These are phyloP conservation scores for Sugiyamaella novakii DNA, from an alignment of 1,139 yeast species.

Conservation along the genomic window DNA sequence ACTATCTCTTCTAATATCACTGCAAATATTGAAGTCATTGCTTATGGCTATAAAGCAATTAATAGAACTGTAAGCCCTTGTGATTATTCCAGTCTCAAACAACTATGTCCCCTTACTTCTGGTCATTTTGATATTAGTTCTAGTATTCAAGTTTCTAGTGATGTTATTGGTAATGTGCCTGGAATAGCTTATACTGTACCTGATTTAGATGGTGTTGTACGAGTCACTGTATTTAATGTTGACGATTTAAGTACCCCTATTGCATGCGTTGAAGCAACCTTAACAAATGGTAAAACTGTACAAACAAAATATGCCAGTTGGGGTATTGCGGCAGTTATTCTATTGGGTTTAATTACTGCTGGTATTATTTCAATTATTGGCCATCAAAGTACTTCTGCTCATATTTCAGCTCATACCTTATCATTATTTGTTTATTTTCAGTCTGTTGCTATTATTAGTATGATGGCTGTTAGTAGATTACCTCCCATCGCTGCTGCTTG, in stretches of 20 bases:
- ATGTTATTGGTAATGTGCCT: conserved; percentile 60
- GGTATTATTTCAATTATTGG: conserved; percentile 87
- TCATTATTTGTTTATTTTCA: conserved; percentile 93
- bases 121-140: conserved; percentile 81
- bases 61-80: conserved; percentile 64
- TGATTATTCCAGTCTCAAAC: conserved; percentile 45
- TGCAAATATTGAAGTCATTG: conserved; percentile 68
- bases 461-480: conserved; percentile 92
- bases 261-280: conserved; percentile 91
- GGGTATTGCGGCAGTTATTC: conserved; percentile 94
- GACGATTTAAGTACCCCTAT: conserved; percentile 51
- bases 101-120: conserved; percentile 79
- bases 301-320: conserved; percentile 93
- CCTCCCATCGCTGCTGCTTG: conserved; percentile 99
- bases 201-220: conserved; percentile 88
- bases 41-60: conserved; percentile 79
- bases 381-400: conserved; percentile 91
- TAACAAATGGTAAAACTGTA: conserved; percentile 89
- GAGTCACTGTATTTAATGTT: conserved; percentile 63
- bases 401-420: conserved; percentile 92
- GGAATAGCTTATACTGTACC: conserved; percentile 87
- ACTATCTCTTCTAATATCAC: conserved; percentile 73
- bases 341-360: conserved; percentile 82
- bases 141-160: conserved; percentile 45
- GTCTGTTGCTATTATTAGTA: conserved; percentile 85